Base-by-base conservation (phyloP, 176 grass and related monocot species). In the Thinopyrum elongatum region DNA sequence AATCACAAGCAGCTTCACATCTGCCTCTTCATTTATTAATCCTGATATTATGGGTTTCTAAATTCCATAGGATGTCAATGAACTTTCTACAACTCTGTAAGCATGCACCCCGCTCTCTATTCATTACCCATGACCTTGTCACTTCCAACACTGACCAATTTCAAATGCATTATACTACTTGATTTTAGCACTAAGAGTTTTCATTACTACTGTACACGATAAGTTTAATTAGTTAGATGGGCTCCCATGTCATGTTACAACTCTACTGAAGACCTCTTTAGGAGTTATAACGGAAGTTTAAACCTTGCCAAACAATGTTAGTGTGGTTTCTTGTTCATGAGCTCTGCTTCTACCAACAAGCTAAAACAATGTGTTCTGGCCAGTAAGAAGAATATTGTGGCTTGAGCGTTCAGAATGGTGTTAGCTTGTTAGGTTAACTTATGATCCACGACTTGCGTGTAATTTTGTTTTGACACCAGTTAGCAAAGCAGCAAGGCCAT, bases 401-500 rank as follows among this genome's bases (percentile, higher is more conserved):
- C 4, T 59, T 1, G 1, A 35, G 19, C 26, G 84, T 11, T 19
- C 6, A 57, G 42, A 13, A 72, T 86, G 55, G 13, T 80, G 8
- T 10, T 71, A 33, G 65, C 35, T 41, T 71, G 68, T 39, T 33
- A 65, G 17, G 29, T 65, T 12, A 85, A n/a, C 25, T 65, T 29
- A 80, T 53, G 42, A 46, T 76, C 49, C 38, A 79, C 63, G 67
- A 30, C 39, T 74, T 68, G 10, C 7, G 12, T 8, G 13, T 51
- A 51, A 35, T 65, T 65, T 17, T 16, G 15, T 59, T 81, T 17
- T 60, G 35, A n/a, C 23, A 68, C 70, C 44, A 77, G 78, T 70
- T 82, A 62, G 83, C 3, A 36, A 82, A 86, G 70, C 35, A 77
- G 41, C 83, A 86, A 47, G 61, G 61, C 7, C 70, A 69, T 70